phyloP scores from a whole-genome alignment of 208 protist species.

The Trypanosoma platydactyli region DNA sequence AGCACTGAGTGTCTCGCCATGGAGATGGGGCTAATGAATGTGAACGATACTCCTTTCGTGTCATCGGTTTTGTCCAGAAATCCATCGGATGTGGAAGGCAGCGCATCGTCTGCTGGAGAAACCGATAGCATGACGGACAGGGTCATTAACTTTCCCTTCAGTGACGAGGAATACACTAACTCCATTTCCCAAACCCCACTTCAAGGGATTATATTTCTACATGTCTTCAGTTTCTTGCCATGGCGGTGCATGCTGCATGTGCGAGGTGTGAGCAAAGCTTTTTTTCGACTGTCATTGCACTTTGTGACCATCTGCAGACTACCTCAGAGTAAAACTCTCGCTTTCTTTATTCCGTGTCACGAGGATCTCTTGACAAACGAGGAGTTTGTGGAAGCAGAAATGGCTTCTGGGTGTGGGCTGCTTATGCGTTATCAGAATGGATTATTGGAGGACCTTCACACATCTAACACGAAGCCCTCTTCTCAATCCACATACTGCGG shows the following conservation, averaged over 20 bases:
- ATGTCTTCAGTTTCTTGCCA: slow-evolving; percentile 52
- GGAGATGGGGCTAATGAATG: slow-evolving; percentile 7
- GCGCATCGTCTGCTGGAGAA: slow-evolving; percentile 40
- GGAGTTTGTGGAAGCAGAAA: slow-evolving; percentile 32
- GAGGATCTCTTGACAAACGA: slow-evolving; percentile 64
- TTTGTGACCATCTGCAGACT: slow-evolving; percentile 50
- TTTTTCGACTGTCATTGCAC: slow-evolving; percentile 43
- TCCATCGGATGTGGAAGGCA: slow-evolving; percentile 33
- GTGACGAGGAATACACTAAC: slow-evolving; percentile 33
- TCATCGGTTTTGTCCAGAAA: not conserved
- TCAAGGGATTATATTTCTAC: slow-evolving; percentile 38
- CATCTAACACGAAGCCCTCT: not conserved
- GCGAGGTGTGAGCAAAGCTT: slow-evolving; percentile 49
- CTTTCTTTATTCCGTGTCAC: slow-evolving; percentile 68
- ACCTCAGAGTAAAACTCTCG: slow-evolving; percentile 37
- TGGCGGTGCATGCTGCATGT: slow-evolving; percentile 42
- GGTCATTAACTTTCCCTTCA: slow-evolving; percentile 25
- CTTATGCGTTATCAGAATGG: slow-evolving; percentile 37
- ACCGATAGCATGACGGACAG: slow-evolving; percentile 33
- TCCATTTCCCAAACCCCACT: slow-evolving; percentile 4
- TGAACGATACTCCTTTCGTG: slow-evolving; percentile 2
- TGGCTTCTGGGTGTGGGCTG: slow-evolving; percentile 26
- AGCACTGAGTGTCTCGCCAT: slow-evolving; percentile 67
- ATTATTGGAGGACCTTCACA: slow-evolving; percentile 20
- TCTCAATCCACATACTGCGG: not conserved